Evolutionary conservation across 2,329 filamentous ascomycete species (phyloP).

Genomic region (Botrytis fragariae): DNA sequence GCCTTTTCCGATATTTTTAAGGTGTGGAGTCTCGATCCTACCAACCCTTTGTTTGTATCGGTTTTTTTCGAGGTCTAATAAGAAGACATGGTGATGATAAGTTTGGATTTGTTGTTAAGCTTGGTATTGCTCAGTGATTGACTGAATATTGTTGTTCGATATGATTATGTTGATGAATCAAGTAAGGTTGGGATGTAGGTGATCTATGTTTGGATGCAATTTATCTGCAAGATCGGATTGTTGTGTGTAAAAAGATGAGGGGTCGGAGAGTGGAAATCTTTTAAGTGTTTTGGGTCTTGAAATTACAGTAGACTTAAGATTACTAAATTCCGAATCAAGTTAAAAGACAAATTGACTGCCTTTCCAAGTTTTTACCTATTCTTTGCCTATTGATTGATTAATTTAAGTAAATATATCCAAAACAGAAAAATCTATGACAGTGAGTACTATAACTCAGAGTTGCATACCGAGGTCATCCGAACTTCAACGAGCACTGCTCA

Average conservation of each 20-base stretch:
- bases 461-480: background rate
- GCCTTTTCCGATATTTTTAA: background rate
- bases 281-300: background rate
- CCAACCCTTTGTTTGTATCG: background rate
- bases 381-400: background rate
- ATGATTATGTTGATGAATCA: background rate
- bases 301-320: background rate
- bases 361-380: background rate
- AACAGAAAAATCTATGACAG: background rate
- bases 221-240: background rate
- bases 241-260: background rate
- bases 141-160: background rate
- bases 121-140: background rate
- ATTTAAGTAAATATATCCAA: background rate
- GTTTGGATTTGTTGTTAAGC: background rate
- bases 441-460: background rate
- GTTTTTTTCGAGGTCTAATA: background rate
- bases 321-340: background rate
- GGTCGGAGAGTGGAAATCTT: too few relatives aligned
- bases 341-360: fast-evolving
- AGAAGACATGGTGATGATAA: background rate
- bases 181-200: background rate
- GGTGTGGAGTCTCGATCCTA: background rate
- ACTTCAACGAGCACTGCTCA: background rate
- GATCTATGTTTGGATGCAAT: background rate